Percentiles rank a stretch among this genome's conserved stretches.
These are phyloP conservation scores for Isatis lusitanica DNA, from an alignment of 441 rosid genomes.

Conservation along the genomic window DNA sequence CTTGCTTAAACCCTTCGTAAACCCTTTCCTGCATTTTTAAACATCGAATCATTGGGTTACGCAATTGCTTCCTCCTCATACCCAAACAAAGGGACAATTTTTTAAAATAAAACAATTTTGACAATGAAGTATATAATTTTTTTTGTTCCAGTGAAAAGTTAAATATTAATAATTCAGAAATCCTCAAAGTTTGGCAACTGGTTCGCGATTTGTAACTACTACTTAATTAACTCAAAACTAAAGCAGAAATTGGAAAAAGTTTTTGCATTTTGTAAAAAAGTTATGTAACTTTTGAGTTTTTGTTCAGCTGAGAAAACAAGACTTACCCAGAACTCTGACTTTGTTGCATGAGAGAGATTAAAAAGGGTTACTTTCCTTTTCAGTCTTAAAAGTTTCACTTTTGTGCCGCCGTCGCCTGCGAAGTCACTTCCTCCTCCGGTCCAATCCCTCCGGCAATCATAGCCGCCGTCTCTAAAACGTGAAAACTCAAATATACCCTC, in stretches of 20 bases:
- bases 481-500: slow-evolving; percentile 37
- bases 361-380: slow-evolving; percentile 44
- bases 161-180: not conserved
- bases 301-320: not conserved
- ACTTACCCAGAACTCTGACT: slow-evolving; percentile 62
- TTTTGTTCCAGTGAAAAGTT: not conserved
- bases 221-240: not conserved
- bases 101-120: not conserved
- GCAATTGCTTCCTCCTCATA: slow-evolving; percentile 6
- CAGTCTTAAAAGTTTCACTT: slow-evolving; percentile 43
- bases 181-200: not conserved
- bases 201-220: not conserved
- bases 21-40: slow-evolving; percentile 52
- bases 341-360: slow-evolving; percentile 42
- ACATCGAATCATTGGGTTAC: slow-evolving; percentile 19
- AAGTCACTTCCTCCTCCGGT: not conserved
- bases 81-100: not conserved
- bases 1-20: slow-evolving; percentile 55
- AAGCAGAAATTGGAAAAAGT: not conserved
- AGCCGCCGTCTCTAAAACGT: slow-evolving; percentile 5
- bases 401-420: slow-evolving; percentile 22
- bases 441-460: slow-evolving; percentile 21
- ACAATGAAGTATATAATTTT: not conserved
- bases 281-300: slow-evolving; percentile 8
- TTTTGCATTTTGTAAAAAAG: not conserved